Percentiles rank a stretch among this genome's conserved stretches.
These are phyloP conservation scores for Schizophyllum commune DNA, from an alignment of 1,284 basidiomycete species.

Conservation along the genomic window DNA sequence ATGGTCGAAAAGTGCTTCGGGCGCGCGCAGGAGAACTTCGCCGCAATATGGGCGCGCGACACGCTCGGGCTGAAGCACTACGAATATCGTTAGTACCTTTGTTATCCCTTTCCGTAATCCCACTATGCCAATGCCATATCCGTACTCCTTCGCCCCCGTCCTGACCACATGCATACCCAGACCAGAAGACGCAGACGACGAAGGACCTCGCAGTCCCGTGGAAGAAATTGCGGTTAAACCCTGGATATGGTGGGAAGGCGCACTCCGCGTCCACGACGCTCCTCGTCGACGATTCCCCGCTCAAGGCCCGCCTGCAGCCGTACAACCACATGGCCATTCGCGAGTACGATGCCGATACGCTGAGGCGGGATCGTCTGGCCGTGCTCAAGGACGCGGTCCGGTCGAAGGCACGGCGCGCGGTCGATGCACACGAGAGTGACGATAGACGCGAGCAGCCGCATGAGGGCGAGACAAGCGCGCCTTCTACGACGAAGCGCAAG, in stretches of 20 bases:
- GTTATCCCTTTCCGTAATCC: too few species aligned
- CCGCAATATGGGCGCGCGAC: conserved; percentile 59
- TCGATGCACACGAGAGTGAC: background rate
- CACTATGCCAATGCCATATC: too few species aligned
- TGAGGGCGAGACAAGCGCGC: background rate
- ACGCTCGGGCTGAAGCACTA: conserved; percentile 43
- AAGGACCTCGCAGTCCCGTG: conserved; percentile 65
- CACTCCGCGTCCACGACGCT: conserved; percentile 54
- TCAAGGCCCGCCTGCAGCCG: conserved; percentile 62
- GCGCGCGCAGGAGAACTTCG: conserved; percentile 26
- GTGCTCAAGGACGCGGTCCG: background rate
- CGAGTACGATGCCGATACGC: conserved; percentile 37
- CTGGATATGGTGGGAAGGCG: conserved; percentile 9
- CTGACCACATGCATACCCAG: conserved; percentile 21
- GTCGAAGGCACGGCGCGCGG: too few species aligned
- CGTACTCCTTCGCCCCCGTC: too few species aligned
- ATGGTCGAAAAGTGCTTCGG: conserved; percentile 48
- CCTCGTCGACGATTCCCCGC: conserved; percentile 61
- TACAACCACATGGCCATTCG: conserved; percentile 54
- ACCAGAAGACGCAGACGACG: conserved; percentile 44
- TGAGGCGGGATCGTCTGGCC: conserved; percentile 31
- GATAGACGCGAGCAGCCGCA: background rate
- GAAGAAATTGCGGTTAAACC: conserved; percentile 17
- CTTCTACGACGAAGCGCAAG: too few species aligned
- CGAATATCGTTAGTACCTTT: conserved; percentile 40